A percentile compares a stretch with the other conserved stretches of the same genome.
These are phyloP conservation scores for Acer negundo DNA, from an alignment of 345 rosid genomes.

Conservation along the genomic window DNA sequence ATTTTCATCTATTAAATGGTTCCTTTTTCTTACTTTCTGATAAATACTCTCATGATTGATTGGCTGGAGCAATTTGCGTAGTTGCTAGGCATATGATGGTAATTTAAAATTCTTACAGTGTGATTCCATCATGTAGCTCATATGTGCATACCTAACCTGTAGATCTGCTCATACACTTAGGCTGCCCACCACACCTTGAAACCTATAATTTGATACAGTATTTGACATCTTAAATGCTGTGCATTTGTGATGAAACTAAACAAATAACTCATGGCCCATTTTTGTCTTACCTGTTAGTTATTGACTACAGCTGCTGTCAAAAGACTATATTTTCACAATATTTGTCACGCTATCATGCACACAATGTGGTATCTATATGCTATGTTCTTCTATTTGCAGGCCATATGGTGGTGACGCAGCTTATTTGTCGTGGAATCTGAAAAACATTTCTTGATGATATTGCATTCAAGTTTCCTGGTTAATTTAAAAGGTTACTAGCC, in stretches of 20 bases:
- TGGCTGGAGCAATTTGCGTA: no score
- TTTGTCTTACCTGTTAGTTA: no score
- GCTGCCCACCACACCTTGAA: no score
- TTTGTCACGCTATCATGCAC: neutral
- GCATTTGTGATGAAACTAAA: no score
- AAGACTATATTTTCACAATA: neutral
- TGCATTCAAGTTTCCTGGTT: neutral
- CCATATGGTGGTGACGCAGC: conserved; percentile 47
- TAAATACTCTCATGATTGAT: neutral
- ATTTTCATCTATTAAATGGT: neutral
- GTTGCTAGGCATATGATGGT: no score
- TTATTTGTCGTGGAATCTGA: conserved; percentile 51
- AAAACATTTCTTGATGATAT: conserved; percentile 43
- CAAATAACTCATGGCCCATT: no score
- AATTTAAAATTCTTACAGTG: no score
- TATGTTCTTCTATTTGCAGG: conserved; percentile 37
- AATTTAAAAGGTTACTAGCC: neutral
- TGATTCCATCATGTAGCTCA: no score
- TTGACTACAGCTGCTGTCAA: neutral
- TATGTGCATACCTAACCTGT: no score
- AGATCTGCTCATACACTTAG: no score
- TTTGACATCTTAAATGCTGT: no score
- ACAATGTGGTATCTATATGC: neutral
- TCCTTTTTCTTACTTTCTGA: neutral
- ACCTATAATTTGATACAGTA: no score